phyloP scores from a whole-genome alignment of 345 rosid species.

The Citropsis articulata region DNA sequence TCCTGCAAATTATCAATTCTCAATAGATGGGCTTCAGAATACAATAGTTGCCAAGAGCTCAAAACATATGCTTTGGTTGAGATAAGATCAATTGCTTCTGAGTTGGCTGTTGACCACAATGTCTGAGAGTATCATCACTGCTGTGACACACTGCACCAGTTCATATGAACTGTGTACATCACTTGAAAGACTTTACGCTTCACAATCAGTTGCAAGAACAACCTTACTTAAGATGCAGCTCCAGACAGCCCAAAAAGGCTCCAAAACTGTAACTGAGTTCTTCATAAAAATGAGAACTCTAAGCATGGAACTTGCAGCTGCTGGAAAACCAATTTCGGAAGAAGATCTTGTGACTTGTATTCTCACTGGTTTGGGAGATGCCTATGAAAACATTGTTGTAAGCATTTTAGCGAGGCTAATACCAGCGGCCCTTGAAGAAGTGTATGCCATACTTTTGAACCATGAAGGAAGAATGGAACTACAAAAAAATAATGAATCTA shows the following conservation, averaged over 20 bases:
- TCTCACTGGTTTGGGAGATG: no score
- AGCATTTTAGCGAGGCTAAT: not conserved
- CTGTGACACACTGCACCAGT: not conserved
- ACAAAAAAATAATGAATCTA: no score
- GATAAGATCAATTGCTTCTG: not conserved
- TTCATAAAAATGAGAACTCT: no score
- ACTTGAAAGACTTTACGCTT: not conserved
- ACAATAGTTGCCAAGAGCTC: not conserved
- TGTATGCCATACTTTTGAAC: no score
- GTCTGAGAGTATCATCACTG: no score
- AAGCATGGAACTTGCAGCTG: not conserved
- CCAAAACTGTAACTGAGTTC: rapidly evolving
- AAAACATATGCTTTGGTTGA: not conserved
- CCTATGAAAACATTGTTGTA: no score
- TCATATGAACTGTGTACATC: not conserved
- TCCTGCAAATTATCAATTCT: no score
- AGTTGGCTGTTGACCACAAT: not conserved
- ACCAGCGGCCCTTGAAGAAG: not conserved
- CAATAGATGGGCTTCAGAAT: no score
- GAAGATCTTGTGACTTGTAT: not conserved
- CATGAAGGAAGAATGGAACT: no score
- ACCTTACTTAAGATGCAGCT: not conserved
- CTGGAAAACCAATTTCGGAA: not conserved
- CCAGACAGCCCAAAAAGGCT: not conserved
- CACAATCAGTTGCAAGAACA: no score